Base-by-base conservation (phyloP, 306 rosid genomes). In the Fagus sylvatica region DNA sequence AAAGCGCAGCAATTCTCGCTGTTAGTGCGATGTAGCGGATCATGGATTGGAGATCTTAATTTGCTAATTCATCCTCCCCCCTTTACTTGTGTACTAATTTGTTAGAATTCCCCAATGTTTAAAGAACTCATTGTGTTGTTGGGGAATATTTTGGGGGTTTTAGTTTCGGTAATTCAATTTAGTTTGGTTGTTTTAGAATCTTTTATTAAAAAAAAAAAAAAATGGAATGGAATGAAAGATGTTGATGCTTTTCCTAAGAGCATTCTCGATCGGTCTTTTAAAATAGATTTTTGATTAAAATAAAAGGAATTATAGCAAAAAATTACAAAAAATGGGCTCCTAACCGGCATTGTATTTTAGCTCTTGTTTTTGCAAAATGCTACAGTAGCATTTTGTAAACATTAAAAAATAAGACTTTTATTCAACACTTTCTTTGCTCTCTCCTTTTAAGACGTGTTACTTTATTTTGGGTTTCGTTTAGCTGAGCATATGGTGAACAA, bases 1-100 rank as follows among this genome's bases (percentile, higher is more conserved):
- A 43, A 87, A 88, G 71, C 97, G 96, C 56, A 85, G 48, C 73
- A 73, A 78, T 73, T 51, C 92, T 73, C 84, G 90, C 51, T 13
- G 84, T 60, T 95, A 91, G 86, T 40, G 46, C 30, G 62, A 0
- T n/a, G 76, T 54, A 73, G 34, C 42, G 13, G 76, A 71, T 75
- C 59, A 17, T 3, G 10, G n/a, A 28, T 39, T 46, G 1, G 2
- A 46, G 11, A 46, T 46, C 11, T 1, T 2, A 2, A 46, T 11
- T 46, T 76, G 73, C 74, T 60, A 59, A 70, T 75, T 40, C 61
- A 51, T 4, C 6, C 59, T 61, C 49, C 2, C 4, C 12, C 10
- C 37, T 34, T 61, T 30, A 19, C 33, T 17, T 28, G 33, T 16
- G 9, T 79, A 64, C 46, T 73, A 0, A 65, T 64, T 76, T 54